phyloP scores from a whole-genome alignment of 2,329 filamentous ascomycete genomes.

The Knufia fluminis region DNA sequence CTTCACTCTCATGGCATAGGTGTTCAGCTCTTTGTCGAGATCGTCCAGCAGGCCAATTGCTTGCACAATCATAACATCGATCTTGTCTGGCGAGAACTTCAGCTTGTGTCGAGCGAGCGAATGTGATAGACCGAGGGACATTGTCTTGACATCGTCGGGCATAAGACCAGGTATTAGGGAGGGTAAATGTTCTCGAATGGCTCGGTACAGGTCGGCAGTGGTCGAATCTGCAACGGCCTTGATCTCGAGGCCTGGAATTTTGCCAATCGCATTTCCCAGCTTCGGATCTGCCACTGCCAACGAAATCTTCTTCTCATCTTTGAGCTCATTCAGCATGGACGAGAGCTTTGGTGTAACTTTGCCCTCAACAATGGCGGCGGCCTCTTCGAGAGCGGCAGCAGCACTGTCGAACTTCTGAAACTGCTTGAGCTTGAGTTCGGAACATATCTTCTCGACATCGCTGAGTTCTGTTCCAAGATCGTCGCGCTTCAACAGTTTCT shows the following conservation, averaged over 20 bases:
- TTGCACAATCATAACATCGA: slow-evolving; percentile 99
- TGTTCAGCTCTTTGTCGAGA: slow-evolving; percentile 96
- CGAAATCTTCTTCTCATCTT: slow-evolving; percentile 95
- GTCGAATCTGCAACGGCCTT: slow-evolving; percentile 71
- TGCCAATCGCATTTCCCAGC: slow-evolving; percentile 82
- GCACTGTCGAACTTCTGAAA: slow-evolving; percentile 97
- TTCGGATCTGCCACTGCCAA: slow-evolving; percentile 90
- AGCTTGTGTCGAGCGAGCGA: slow-evolving; percentile 95
- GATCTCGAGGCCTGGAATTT: slow-evolving; percentile 79
- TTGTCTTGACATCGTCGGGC: slow-evolving; percentile 79
- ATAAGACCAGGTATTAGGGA: slow-evolving; percentile 83
- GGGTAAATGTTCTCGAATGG: slow-evolving; percentile 81
- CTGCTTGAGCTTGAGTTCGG: slow-evolving; percentile 86
- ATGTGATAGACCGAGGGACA: slow-evolving; percentile 93
- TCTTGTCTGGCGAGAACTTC: slow-evolving; percentile 97
- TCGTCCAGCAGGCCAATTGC: slow-evolving; percentile 90
- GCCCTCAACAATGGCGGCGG: slow-evolving; percentile 77
- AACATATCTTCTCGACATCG: slow-evolving; percentile 74
- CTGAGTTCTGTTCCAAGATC: slow-evolving; percentile 65
- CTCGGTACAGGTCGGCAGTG: slow-evolving; percentile 84
- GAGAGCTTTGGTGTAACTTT: slow-evolving; percentile 86
- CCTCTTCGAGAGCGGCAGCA: slow-evolving; percentile 80
- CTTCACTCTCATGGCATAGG: slow-evolving; percentile 97
- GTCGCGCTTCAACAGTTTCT: slow-evolving; percentile 89
- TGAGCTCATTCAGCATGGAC: slow-evolving; percentile 74